Evolutionary conservation across 306 rosid genomes (phyloP), one percentile per base, ranked within the genome.

Genomic region (Dalbergia oliveri): DNA sequence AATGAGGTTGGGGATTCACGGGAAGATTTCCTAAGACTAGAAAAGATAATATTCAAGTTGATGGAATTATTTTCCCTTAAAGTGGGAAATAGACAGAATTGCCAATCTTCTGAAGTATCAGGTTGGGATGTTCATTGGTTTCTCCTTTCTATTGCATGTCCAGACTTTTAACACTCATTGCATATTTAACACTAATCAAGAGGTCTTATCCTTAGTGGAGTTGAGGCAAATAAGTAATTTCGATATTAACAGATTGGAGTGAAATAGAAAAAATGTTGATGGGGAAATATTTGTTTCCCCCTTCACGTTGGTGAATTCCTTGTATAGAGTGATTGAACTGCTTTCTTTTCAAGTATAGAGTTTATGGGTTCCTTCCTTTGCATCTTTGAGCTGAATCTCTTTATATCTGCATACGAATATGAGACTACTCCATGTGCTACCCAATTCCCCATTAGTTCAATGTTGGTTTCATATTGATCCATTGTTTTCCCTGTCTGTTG

Each of bases 281-380:
- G 69, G 15, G 33, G 33, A 66, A 53, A 58, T 69, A 44, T 41
- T 53, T 8, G 37, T 75, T 56, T 56, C 3, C 23, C 51, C 4
- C 19, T 75, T 79, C 70, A 44, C 31, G 54, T 54, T 79, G 79
- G 65, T 63, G 43, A 58, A 50, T 56, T 33, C 45, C 33, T 77
- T 61, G 54, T 61, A 50, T 39, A 35, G 44, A 45, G 26, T 14
- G 23, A 57, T 65, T 64, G 58, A 45, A 50, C 71, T 35, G 15
- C 34, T 62, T 63, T 65, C 6, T 44, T 39, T 43, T 9, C 5
- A 44, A 26, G 31, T 34, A 43, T 47, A 18, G 58, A 76, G 35
- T 84, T 60, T 65, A 49, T 72, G 56, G 67, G 26, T 56, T 66
- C 13, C 47, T 33, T 71, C 64, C 57, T 58, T 58, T 81, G 73